A percentile compares a stretch with the other conserved stretches of the same genome.
These are phyloP conservation scores for Clavariopsis aquatica DNA, from an alignment of 495 filamentous ascomycete genomes.

Conservation along the genomic window DNA sequence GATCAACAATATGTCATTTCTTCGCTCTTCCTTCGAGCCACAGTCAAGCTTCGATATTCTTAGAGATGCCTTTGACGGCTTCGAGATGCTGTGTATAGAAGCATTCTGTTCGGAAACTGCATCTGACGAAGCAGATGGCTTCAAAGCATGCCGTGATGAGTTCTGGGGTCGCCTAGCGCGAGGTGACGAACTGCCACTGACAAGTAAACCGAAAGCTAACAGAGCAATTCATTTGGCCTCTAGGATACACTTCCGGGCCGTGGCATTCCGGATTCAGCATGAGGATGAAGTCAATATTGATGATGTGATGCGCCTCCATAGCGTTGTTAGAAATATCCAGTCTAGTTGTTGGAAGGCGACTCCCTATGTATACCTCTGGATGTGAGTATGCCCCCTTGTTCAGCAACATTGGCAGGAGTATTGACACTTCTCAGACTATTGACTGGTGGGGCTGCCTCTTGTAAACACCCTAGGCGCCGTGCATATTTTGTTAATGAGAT, in stretches of 20 bases:
- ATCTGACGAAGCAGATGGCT: conserved; percentile 6
- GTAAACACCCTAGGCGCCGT: conserved; percentile 8
- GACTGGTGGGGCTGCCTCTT: conserved; percentile 21
- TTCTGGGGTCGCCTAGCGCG: background rate
- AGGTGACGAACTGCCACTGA: background rate
- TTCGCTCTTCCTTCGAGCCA: background rate
- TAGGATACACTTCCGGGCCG: conserved; percentile 24
- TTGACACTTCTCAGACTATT: conserved; percentile 19
- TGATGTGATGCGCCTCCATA: conserved; percentile 10
- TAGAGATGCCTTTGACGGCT: conserved; percentile 21
- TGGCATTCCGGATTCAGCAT: conserved; percentile 17
- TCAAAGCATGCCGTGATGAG: conserved; percentile 8
- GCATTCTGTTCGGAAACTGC: conserved; percentile 20
- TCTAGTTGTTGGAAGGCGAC: conserved; percentile 19
- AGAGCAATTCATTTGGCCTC: conserved; percentile 10
- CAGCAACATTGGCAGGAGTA: too few relatives aligned
- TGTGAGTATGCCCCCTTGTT: too few relatives aligned
- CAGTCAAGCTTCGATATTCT: conserved; percentile 15
- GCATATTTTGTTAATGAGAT: conserved; percentile 28
- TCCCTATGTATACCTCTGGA: conserved; percentile 27
- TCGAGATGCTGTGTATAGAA: conserved; percentile 31
- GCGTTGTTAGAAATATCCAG: conserved; percentile 15
- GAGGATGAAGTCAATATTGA: conserved; percentile 14
- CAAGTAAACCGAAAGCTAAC: conserved; percentile 1
- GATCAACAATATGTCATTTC: conserved; percentile 5